Conservation (phyloP, 2,329 filamentous ascomycete genomes). For the Colletotrichum spaethianum region DNA sequence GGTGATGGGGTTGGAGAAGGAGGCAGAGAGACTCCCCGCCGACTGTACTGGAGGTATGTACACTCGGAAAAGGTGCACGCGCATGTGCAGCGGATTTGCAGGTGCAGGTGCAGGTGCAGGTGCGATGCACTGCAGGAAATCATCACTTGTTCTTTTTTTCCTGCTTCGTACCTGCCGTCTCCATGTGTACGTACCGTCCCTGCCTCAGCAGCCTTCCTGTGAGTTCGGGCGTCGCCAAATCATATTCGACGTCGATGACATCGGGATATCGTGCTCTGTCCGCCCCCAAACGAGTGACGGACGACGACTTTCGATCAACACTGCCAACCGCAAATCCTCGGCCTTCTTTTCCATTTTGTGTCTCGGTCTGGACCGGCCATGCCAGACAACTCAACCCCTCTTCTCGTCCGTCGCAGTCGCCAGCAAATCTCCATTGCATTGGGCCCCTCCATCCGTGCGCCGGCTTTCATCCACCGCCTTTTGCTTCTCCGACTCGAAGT, state of each 20-base stretch:
- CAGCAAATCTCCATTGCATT: neutral
- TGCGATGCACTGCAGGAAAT: neutral
- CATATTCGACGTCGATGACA: neutral
- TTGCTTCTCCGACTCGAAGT: conserved; percentile 7
- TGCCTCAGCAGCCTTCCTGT: neutral
- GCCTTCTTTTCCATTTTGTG: neutral
- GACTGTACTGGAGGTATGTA: no score
- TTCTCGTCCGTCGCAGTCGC: neutral
- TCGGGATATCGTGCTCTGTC: neutral
- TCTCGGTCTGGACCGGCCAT: neutral
- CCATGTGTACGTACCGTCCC: neutral
- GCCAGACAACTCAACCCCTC: neutral
- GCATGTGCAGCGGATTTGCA: neutral
- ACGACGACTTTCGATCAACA: neutral
- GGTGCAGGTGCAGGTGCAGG: neutral
- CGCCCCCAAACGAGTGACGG: neutral
- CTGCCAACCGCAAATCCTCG: neutral
- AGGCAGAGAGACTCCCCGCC: neutral
- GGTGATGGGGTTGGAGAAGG: neutral
- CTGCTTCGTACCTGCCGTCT: neutral
- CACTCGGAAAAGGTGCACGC: neutral
- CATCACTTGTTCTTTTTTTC: neutral
- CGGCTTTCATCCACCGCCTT: conserved; percentile 23
- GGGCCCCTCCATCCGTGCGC: conserved; percentile 11
- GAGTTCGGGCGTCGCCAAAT: neutral